Conservation (phyloP, 805 yeast species). For the Nakazawaea populi region DNA sequence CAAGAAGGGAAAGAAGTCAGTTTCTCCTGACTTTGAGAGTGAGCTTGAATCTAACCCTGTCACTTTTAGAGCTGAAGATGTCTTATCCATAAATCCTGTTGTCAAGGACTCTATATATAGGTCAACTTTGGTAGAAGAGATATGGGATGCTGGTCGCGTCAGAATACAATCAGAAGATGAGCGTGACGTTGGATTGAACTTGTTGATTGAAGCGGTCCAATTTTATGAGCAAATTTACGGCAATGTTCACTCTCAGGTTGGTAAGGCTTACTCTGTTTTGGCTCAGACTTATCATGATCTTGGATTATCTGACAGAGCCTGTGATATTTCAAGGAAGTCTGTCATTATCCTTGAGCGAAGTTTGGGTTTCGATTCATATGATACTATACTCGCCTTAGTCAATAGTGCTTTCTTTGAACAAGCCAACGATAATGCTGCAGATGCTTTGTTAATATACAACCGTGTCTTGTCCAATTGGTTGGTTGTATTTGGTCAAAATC, state of each 20-base stretch:
- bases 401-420: constrained; percentile 74
- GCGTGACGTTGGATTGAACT: constrained; percentile 52
- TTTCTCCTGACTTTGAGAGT: constrained; percentile 1
- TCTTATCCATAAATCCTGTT: constrained; percentile 66
- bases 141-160: constrained; percentile 57
- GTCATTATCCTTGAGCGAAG: constrained; percentile 73
- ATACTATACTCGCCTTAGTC: constrained; percentile 62
- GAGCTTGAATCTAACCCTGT: constrained; percentile 21
- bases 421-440: constrained; percentile 47
- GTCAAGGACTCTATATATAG: constrained; percentile 65
- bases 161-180: constrained; percentile 33
- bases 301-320: constrained; percentile 52
- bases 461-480: constrained; percentile 57
- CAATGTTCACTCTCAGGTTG: constrained; percentile 69
- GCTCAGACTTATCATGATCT: constrained; percentile 64
- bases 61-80: constrained; percentile 55
- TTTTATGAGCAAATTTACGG: constrained; percentile 85
- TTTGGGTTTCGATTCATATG: constrained; percentile 74
- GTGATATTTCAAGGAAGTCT: constrained; percentile 60
- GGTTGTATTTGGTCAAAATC: constrained; percentile 52
- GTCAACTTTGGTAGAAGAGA: constrained; percentile 67
- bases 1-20: constrained; percentile 20
- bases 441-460: constrained; percentile 56
- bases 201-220: constrained; percentile 64
- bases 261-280: constrained; percentile 58